These are phyloP conservation scores for Colletotrichum sojae DNA, from an alignment of 2,329 filamentous ascomycete genomes.

Conservation along the genomic window DNA sequence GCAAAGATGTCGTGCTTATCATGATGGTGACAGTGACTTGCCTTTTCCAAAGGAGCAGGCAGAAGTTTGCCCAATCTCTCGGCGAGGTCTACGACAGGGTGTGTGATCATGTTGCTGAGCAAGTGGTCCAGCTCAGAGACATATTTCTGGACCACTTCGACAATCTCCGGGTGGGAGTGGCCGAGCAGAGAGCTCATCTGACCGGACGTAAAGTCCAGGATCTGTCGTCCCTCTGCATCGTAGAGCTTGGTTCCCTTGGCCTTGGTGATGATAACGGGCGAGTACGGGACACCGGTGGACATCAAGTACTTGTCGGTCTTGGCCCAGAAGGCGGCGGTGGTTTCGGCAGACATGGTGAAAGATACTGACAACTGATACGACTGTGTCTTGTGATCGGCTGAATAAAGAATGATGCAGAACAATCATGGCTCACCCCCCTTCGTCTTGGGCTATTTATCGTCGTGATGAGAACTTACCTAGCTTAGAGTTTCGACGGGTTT, in stretches of 20 bases:
- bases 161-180: conserved; percentile 71
- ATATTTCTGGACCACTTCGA: conserved; percentile 62
- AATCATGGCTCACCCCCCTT: background rate
- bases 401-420: background rate
- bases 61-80: conserved; percentile 62
- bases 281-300: conserved; percentile 57
- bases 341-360: conserved; percentile 15
- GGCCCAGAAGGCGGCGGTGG: conserved; percentile 48
- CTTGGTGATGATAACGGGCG: conserved; percentile 57
- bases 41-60: conserved; percentile 62
- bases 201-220: conserved; percentile 72
- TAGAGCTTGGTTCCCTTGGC: conserved; percentile 63
- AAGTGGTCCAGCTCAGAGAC: conserved; percentile 68
- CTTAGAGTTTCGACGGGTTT: conserved; percentile 2
- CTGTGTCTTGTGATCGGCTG: too few species aligned
- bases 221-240: conserved; percentile 56
- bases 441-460: conserved; percentile 21
- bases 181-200: conserved; percentile 72
- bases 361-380: background rate
- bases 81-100: conserved; percentile 67
- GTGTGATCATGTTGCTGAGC: conserved; percentile 69
- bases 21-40: background rate
- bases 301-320: conserved; percentile 58
- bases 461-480: background rate
- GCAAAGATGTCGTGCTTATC: background rate